phyloP scores from a whole-genome alignment of 768 basidiomycete genomes.

The Leucosporidium yakuticum region DNA sequence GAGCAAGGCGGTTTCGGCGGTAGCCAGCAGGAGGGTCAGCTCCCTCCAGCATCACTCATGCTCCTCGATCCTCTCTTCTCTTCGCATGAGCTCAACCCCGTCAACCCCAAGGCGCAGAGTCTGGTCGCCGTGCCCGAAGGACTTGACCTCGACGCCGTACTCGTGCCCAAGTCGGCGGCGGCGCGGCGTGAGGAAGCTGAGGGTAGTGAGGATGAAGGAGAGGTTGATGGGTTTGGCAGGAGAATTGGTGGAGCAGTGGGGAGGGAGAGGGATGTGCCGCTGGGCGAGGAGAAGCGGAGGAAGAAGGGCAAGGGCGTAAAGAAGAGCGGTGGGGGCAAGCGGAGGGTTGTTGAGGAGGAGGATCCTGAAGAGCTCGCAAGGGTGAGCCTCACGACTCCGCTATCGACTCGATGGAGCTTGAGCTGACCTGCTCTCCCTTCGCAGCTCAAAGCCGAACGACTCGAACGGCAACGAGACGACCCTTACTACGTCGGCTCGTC shows the following conservation, averaged over 20 bases:
- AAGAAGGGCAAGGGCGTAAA: slow-evolving; percentile 43
- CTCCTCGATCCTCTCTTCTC: slow-evolving; percentile 74
- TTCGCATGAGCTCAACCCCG: slow-evolving; percentile 74
- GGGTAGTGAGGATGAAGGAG: slow-evolving; percentile 42
- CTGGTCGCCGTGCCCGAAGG: slow-evolving; percentile 76
- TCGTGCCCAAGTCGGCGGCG: slow-evolving; percentile 28
- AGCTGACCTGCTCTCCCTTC: slow-evolving; percentile 3
- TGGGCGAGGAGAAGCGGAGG: slow-evolving; percentile 31
- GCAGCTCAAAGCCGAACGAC: slow-evolving; percentile 68
- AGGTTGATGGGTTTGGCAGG: slow-evolving; percentile 36
- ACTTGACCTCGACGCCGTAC: slow-evolving; percentile 64
- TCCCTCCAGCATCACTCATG: slow-evolving; percentile 76
- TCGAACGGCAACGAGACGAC: slow-evolving; percentile 72
- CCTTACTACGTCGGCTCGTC: slow-evolving; percentile 72
- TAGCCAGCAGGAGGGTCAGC: neutral
- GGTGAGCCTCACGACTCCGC: slow-evolving; percentile 41
- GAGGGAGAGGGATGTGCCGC: slow-evolving; percentile 44
- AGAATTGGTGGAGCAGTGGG: slow-evolving; percentile 19
- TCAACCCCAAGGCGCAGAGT: slow-evolving; percentile 70
- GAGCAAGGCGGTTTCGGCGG: slow-evolving; percentile 17
- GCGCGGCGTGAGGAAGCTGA: slow-evolving; percentile 36
- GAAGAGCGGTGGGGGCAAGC: slow-evolving; percentile 47
- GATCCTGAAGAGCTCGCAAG: slow-evolving; percentile 36
- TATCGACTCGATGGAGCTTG: no score
- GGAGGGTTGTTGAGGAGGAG: slow-evolving; percentile 50